Conservation (phyloP, 768 basidiomycete species). For the Artomyces pyxidatus region DNA sequence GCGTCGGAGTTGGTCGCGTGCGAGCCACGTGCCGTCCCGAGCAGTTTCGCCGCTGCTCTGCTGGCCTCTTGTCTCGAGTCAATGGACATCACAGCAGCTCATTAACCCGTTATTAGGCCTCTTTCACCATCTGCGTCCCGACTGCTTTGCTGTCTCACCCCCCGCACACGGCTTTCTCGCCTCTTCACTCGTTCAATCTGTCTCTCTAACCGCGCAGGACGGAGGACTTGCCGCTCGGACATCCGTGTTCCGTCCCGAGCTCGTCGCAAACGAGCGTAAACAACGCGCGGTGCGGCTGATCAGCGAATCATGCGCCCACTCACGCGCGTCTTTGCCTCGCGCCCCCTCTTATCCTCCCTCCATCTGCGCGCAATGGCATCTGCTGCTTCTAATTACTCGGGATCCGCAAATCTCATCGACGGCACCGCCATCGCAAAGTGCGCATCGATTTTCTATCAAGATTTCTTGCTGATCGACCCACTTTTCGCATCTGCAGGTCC, state of each 20-base stretch:
- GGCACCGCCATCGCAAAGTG: slow-evolving; percentile 83
- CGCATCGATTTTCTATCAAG: slow-evolving; percentile 17
- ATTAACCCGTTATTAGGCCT: no score
- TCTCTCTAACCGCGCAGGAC: background rate
- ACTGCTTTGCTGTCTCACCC: background rate
- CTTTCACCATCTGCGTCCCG: slow-evolving; percentile 21
- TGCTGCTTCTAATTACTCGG: slow-evolving; percentile 19
- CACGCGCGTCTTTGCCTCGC: background rate
- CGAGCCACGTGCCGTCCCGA: background rate
- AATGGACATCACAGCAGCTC: no score
- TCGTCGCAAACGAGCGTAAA: slow-evolving; percentile 1
- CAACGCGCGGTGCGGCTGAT: background rate
- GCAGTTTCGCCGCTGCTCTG: background rate
- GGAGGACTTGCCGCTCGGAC: background rate
- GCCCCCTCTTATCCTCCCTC: slow-evolving; percentile 16
- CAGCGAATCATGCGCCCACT: background rate
- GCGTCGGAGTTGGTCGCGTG: background rate
- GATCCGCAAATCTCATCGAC: slow-evolving; percentile 57
- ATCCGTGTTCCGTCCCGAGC: background rate
- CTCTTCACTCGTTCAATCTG: background rate
- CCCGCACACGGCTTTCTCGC: background rate
- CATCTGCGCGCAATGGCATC: slow-evolving; percentile 21
- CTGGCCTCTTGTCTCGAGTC: slow-evolving; percentile 8
- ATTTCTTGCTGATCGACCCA: slow-evolving; percentile 1
- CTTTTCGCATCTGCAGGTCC: slow-evolving; percentile 43